These are phyloP conservation scores for Dictyostelium brefeldianum DNA, from an alignment of 78 protist species.

Conservation along the genomic window DNA sequence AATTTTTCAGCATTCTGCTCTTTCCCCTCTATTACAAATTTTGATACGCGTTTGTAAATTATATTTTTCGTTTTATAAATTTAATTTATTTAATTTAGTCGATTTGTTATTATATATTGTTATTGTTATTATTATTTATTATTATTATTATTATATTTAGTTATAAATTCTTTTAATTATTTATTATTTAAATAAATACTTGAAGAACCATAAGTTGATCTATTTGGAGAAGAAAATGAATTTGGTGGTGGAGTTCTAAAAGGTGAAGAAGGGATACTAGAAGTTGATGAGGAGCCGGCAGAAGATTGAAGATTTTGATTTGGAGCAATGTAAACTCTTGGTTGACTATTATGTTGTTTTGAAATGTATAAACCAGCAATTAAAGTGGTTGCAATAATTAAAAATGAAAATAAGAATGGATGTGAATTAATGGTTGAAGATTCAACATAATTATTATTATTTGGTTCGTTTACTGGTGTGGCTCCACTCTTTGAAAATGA, in stretches of 20 bases:
- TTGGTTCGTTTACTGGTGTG: not conserved
- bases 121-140: not conserved
- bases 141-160: not conserved
- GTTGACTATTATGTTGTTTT: constrained; percentile 1
- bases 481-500: constrained; percentile 25
- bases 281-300: not conserved
- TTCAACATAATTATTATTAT: not conserved
- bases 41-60: no score
- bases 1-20: no score
- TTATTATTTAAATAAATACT: constrained; percentile 23
- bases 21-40: no score
- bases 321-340: constrained; percentile 14
- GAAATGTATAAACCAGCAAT: constrained; percentile 4
- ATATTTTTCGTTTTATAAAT: no score
- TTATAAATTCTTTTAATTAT: not conserved
- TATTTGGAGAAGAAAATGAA: constrained; percentile 26
- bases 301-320: not conserved
- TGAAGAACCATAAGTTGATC: constrained; percentile 14
- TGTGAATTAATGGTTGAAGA: not conserved
- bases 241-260: constrained; percentile 45
- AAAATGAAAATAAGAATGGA: not conserved
- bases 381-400: not conserved
- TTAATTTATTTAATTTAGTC: not conserved
- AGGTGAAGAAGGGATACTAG: constrained; percentile 3
- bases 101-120: not conserved